A percentile compares a stretch with the other conserved stretches of the same genome.
Conservation (phyloP, 202 grass and related monocot species). For the Schoenoplectus tabernaemontani region DNA sequence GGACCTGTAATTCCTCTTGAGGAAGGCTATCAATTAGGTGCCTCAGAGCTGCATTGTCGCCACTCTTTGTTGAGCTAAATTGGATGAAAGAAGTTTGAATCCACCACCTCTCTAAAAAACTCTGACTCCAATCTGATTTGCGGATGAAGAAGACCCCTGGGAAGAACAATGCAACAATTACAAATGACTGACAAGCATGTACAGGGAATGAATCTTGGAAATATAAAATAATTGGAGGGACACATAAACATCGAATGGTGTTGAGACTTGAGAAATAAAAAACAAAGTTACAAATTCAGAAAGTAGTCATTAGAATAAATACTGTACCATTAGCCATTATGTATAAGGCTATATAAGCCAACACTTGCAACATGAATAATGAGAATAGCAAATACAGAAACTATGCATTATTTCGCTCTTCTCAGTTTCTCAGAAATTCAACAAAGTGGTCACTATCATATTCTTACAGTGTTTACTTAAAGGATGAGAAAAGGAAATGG, state of each 20-base stretch:
- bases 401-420: too few relatives aligned
- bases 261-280: too few relatives aligned
- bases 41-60: constrained; percentile 74
- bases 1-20: constrained; percentile 39
- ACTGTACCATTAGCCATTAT: too few relatives aligned
- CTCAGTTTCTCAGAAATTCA: too few relatives aligned
- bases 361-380: too few relatives aligned
- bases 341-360: too few relatives aligned
- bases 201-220: not conserved
- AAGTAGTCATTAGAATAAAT: too few relatives aligned
- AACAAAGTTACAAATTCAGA: too few relatives aligned
- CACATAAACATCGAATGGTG: not conserved
- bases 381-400: too few relatives aligned
- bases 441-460: not conserved
- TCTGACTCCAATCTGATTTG: constrained; percentile 63
- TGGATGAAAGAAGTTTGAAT: constrained; percentile 69
- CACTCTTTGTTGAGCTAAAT: constrained; percentile 65
- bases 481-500: not conserved
- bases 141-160: constrained; percentile 70
- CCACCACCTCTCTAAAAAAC: constrained; percentile 74
- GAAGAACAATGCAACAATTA: not conserved
- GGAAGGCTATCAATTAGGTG: constrained; percentile 51
- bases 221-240: not conserved
- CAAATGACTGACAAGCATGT: not conserved
- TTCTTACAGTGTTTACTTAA: not conserved